These are phyloP conservation scores for Backusella tuberculispora DNA, from an alignment of 192 early-diverging fungal species.

Conservation along the genomic window DNA sequence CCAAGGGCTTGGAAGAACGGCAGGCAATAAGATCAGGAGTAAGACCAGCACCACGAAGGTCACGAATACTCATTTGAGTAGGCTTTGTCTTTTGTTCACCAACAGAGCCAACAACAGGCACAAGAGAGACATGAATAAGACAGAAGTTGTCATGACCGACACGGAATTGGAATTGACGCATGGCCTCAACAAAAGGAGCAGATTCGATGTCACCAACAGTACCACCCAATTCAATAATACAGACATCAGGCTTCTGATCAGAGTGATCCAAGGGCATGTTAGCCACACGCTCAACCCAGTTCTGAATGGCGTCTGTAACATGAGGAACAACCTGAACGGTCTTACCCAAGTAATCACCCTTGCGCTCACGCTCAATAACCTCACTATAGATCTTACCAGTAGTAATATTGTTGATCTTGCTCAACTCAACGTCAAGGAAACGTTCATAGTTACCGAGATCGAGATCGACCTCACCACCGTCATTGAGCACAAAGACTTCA, in stretches of 20 bases:
- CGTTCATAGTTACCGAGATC: slow-evolving; percentile 99
- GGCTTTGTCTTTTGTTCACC: slow-evolving; percentile 99
- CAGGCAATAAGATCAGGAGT: slow-evolving; percentile 97
- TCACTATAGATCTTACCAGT: slow-evolving; percentile 97
- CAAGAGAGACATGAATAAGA: slow-evolving; percentile 95
- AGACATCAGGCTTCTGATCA: slow-evolving; percentile 89
- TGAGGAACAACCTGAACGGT: slow-evolving; percentile 99
- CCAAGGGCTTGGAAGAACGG: slow-evolving; percentile 84
- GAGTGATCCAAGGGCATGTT: slow-evolving; percentile 81
- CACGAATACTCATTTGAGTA: slow-evolving; percentile 94
- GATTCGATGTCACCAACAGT: slow-evolving; percentile 99
- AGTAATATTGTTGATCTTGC: slow-evolving; percentile 98
- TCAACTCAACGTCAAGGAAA: slow-evolving; percentile 91
- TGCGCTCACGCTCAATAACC: slow-evolving; percentile 93
- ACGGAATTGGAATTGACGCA: slow-evolving; percentile 99
- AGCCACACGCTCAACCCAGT: slow-evolving; percentile 98
- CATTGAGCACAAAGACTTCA: slow-evolving; percentile 98
- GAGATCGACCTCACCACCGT: slow-evolving; percentile 98
- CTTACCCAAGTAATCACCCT: slow-evolving; percentile 97
- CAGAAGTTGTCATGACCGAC: slow-evolving; percentile 99
- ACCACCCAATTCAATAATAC: slow-evolving; percentile 98
- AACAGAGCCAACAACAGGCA: slow-evolving; percentile 96
- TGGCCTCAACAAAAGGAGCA: slow-evolving; percentile 98
- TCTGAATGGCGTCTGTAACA: slow-evolving; percentile 95
- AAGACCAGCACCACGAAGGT: slow-evolving; percentile 93